Evolutionary conservation across 73 alveolate genomes (phyloP), one percentile per base, ranked within the genome.

Genomic region (Blepharisma japonicum): DNA sequence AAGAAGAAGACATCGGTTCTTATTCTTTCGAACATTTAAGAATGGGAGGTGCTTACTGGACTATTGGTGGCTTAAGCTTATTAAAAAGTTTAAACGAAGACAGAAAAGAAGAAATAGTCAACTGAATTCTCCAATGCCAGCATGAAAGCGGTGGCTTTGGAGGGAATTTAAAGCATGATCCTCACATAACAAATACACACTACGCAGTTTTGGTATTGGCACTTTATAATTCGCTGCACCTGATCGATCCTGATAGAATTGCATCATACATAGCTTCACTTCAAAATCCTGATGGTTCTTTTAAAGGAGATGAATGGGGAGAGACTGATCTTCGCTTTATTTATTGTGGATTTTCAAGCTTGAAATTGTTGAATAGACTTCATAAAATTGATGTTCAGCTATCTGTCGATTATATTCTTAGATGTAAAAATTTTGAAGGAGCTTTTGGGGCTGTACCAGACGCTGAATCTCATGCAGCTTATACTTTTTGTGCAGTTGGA

Each of bases 381-480:
- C 94, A 94, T 77, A 78, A 78, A 68, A 87, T 95, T 14, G 87
- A 95, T 74, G 78, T 85, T 51, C 86, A 79, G 46, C 90, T 92
- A 66, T 96, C 78, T n/a, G 87, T 68, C 56, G 88, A 32, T 14
- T 83, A 77, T 77, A 68, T 83, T 23, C 9, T 45, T 7, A 20
- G 55, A 18, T 70, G 98, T 77, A 84, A 85, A 80, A 96, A 96
- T 82, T 83, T 87, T 56, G 98, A 96, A 61, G 99, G 98, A 48
- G 98, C 97, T n/a, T 96, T 94, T 72, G 98, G 98, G 21, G 96
- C 94, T n/a, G 92, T 96, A 23, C 99, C 99, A 5, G 95, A 92
- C 46, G 98, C 98, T 3, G 99, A 96, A 78, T 83, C 96, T 56
- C 99, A 96, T 78, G 99, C 98, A 1, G 99, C 98, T 21, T 96